These are phyloP conservation scores for Cryptococcus sp. DNA, from an alignment of 1,284 basidiomycete species.

Conservation along the genomic window DNA sequence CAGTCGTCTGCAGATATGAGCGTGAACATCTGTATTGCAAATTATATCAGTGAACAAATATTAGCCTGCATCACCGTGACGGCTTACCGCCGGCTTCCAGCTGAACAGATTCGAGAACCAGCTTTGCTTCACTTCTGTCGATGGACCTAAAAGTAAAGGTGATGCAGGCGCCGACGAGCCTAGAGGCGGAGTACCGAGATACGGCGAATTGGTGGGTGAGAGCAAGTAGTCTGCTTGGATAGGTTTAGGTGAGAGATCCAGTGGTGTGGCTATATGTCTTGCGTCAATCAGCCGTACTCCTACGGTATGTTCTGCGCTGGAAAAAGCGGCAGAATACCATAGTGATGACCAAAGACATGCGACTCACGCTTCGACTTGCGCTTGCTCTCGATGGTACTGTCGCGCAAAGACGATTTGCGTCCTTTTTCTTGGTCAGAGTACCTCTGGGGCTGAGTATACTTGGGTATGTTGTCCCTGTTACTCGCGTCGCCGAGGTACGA, in stretches of 20 bases:
- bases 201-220: constrained; percentile 30
- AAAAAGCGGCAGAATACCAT: too few relatives aligned
- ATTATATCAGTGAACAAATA: constrained; percentile 38
- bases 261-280: constrained; percentile 24
- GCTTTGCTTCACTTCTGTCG: constrained; percentile 60
- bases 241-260: constrained; percentile 31
- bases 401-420: constrained; percentile 3
- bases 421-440: not conserved
- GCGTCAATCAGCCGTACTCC: not conserved
- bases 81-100: constrained; percentile 39
- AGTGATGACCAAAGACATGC: not conserved
- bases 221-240: constrained; percentile 36
- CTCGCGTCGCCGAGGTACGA: not conserved
- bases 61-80: constrained; percentile 64
- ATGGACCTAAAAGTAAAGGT: constrained; percentile 27
- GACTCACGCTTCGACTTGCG: constrained; percentile 34
- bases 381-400: constrained; percentile 22
- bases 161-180: constrained; percentile 37
- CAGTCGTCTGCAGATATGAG: constrained; percentile 69
- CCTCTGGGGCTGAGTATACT: not conserved
- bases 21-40: constrained; percentile 59
- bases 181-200: constrained; percentile 34
- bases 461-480: not conserved
- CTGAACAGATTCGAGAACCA: constrained; percentile 83
- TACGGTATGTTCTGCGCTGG: not conserved